A percentile compares a stretch with the other conserved stretches of the same genome.
These are phyloP conservation scores for Tricholoma bakamatsutake DNA, from an alignment of 768 basidiomycete species.

Conservation along the genomic window DNA sequence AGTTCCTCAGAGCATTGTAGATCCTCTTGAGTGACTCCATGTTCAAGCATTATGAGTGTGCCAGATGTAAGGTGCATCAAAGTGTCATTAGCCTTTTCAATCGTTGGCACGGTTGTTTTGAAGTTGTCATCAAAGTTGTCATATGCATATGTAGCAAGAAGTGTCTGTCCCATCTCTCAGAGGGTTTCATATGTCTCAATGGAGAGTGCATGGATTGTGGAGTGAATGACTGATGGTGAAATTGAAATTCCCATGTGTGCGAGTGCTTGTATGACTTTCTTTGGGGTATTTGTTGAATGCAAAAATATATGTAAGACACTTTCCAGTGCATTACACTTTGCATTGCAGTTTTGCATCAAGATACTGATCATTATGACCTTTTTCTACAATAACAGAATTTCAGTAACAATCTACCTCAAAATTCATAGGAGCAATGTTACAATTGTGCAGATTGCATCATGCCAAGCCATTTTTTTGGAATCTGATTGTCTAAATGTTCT, in stretches of 20 bases:
- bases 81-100: conserved; percentile 18
- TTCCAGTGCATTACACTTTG: conserved; percentile 17
- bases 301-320: conserved; percentile 24
- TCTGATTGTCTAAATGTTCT: background rate
- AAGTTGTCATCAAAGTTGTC: conserved; percentile 37
- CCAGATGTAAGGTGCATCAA: conserved; percentile 15
- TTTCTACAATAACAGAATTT: background rate
- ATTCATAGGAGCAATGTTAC: background rate
- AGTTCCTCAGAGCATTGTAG: background rate
- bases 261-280: conserved; percentile 22
- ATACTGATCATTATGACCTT: background rate
- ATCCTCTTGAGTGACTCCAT: background rate
- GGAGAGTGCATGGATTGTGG: no score
- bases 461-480: background rate
- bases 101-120: conserved; percentile 11
- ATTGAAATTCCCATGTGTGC: conserved; percentile 9
- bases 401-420: background rate
- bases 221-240: conserved; percentile 6
- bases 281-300: conserved; percentile 19
- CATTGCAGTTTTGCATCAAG: background rate
- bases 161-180: no score
- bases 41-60: background rate
- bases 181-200: no score
- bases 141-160: conserved; percentile 14
- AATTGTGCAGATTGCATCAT: background rate